phyloP scores from a whole-genome alignment of 202 grass and related monocot species.

The Dendrocalamus latiflorus region DNA sequence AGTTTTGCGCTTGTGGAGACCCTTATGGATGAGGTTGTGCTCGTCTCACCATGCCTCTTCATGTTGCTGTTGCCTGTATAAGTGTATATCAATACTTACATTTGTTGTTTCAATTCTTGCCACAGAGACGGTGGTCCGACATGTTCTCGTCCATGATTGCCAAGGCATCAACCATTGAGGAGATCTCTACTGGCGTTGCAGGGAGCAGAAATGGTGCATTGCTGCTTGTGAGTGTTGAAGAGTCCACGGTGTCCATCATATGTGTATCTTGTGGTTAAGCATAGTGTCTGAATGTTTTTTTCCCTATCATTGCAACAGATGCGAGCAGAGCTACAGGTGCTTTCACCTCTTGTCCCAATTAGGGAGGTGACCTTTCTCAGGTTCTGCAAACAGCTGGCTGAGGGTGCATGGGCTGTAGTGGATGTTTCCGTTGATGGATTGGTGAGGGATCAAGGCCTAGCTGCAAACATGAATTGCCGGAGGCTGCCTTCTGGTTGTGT shows the following conservation, averaged over 20 bases:
- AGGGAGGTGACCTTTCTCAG: conserved; percentile 72
- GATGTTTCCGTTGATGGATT: conserved; percentile 82
- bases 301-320: conserved; percentile 44
- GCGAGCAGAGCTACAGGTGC: conserved; percentile 80
- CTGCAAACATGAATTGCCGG: conserved; percentile 47
- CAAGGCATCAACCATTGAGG: conserved; percentile 53
- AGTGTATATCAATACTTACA: conserved; percentile 23
- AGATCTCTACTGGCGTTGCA: conserved; percentile 53
- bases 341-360: conserved; percentile 77
- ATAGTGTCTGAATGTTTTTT: conserved; percentile 10
- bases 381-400: conserved; percentile 73
- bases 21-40: conserved; percentile 72
- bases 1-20: conserved; percentile 59
- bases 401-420: conserved; percentile 75
- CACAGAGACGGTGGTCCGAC: conserved; percentile 55
- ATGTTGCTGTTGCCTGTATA: conserved; percentile 9
- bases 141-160: conserved; percentile 88
- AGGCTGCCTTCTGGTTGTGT: conserved; percentile 87
- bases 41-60: not conserved
- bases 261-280: not conserved
- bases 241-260: not conserved
- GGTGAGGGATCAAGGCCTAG: conserved; percentile 33
- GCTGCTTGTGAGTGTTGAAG: conserved; percentile 70
- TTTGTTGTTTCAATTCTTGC: conserved; percentile 16
- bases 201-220: conserved; percentile 85